A percentile compares a stretch with the other conserved stretches of the same genome.
These are phyloP conservation scores for Blastobotrys aristatus DNA, from an alignment of 1,139 yeast species.

Conservation along the genomic window DNA sequence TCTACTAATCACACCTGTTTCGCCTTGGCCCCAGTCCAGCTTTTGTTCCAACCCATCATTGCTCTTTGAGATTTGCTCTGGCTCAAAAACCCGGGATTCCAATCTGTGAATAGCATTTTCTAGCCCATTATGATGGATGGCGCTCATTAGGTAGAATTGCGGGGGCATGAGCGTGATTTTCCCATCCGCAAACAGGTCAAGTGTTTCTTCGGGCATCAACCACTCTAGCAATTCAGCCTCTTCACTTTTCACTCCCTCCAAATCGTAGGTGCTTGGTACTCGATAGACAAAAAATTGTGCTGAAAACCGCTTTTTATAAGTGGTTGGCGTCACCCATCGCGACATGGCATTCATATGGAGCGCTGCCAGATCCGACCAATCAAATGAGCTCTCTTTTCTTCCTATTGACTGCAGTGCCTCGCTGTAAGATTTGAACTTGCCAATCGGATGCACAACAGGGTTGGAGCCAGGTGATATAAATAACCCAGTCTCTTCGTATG, in stretches of 20 bases:
- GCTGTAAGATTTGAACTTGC: conserved; percentile 16
- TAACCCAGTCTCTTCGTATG: conserved; percentile 35
- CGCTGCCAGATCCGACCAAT: conserved; percentile 16
- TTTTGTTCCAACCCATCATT: conserved; percentile 22
- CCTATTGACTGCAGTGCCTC: conserved; percentile 17
- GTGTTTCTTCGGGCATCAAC: conserved; percentile 29
- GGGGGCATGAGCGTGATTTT: conserved; percentile 32
- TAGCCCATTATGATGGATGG: conserved; percentile 21
- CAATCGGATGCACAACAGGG: conserved; percentile 18
- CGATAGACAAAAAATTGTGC: conserved; percentile 30
- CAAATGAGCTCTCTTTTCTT: conserved; percentile 11
- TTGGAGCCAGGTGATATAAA: conserved; percentile 23
- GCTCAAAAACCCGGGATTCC: conserved; percentile 23
- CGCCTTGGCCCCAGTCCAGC: conserved; percentile 34
- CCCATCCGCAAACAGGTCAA: conserved; percentile 23
- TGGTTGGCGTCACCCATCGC: conserved; percentile 32
- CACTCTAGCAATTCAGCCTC: conserved; percentile 29
- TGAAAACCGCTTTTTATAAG: conserved; percentile 25
- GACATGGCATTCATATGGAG: conserved; percentile 17
- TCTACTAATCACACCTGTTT: conserved; percentile 24
- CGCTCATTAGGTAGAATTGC: conserved; percentile 30
- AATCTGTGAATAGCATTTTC: conserved; percentile 18
- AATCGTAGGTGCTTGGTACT: conserved; percentile 18
- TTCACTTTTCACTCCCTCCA: conserved; percentile 15
- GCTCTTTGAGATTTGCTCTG: conserved; percentile 18